Conservation (phyloP, 495 filamentous ascomycete genomes). For the Talaromyces proteolyticus region DNA sequence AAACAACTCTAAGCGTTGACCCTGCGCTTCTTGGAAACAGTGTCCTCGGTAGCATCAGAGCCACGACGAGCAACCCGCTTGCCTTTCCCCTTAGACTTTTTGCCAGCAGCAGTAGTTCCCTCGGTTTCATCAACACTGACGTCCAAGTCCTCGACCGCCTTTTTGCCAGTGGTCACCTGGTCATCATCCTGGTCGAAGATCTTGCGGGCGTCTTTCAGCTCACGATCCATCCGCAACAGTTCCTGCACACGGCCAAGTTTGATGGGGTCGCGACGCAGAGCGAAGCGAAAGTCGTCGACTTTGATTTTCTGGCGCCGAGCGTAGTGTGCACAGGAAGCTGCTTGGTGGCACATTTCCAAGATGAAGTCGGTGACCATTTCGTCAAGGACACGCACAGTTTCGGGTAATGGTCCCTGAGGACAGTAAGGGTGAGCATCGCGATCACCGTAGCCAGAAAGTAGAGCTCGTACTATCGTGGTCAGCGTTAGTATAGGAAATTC, state of each 20-base stretch:
- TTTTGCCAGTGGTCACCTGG: conserved; percentile 35
- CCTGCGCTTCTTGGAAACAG: conserved; percentile 36
- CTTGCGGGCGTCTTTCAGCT: conserved; percentile 71
- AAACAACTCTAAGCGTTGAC: conserved; percentile 11
- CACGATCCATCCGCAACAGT: conserved; percentile 72
- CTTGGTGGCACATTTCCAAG: conserved; percentile 83
- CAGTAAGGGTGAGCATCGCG: conserved; percentile 37
- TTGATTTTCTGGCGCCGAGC: conserved; percentile 91
- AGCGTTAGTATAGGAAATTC: neutral
- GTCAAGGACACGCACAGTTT: conserved; percentile 82
- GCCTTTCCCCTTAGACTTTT: conserved; percentile 32
- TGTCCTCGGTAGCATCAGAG: conserved; percentile 41
- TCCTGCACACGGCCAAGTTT: conserved; percentile 90
- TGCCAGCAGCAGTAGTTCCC: conserved; percentile 8
- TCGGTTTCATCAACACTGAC: conserved; percentile 18
- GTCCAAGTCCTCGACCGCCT: conserved; percentile 20
- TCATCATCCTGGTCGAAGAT: conserved; percentile 55
- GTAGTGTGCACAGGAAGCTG: conserved; percentile 73
- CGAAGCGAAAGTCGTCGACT: conserved; percentile 94
- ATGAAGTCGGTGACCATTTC: conserved; percentile 92
- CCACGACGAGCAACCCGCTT: conserved; percentile 28
- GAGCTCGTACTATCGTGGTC: conserved; percentile 55
- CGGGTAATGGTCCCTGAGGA: conserved; percentile 57
- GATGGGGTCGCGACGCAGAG: conserved; percentile 72
- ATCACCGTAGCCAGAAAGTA: conserved; percentile 88